These are phyloP conservation scores for Hypsizygus marmoreus DNA, from an alignment of 768 basidiomycete genomes.

Conservation along the genomic window DNA sequence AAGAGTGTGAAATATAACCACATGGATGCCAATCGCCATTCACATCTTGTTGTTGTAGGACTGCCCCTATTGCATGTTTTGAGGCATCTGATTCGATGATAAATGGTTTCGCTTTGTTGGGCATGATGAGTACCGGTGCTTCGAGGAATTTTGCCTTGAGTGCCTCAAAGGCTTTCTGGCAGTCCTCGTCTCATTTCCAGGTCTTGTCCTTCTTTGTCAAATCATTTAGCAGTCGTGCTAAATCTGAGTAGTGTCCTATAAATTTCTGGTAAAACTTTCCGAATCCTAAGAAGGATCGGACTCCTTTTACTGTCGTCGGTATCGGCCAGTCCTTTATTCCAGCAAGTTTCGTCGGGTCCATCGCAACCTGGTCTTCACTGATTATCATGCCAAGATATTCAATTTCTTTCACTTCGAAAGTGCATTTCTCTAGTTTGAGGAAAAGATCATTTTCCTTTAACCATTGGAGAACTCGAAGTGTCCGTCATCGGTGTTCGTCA, in stretches of 20 bases:
- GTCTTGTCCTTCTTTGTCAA: constrained; percentile 26
- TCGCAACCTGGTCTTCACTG: constrained; percentile 22
- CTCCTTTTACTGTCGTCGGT: constrained; percentile 29
- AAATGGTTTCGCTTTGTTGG: constrained; percentile 16
- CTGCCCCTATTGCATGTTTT: constrained; percentile 31
- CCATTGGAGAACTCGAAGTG: constrained; percentile 18
- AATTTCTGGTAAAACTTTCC: constrained; percentile 38
- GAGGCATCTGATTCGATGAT: constrained; percentile 32
- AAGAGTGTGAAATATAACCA: constrained; percentile 30
- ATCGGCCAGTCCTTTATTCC: constrained; percentile 40
- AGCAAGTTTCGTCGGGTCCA: constrained; percentile 40
- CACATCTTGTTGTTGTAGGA: constrained; percentile 30
- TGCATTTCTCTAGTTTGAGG: constrained; percentile 38
- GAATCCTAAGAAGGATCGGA: constrained; percentile 46
- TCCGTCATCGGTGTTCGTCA: constrained; percentile 19
- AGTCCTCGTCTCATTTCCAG: constrained; percentile 26
- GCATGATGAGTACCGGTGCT: constrained; percentile 26
- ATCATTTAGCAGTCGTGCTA: constrained; percentile 26
- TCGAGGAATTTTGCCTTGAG: constrained; percentile 27
- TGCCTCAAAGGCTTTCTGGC: constrained; percentile 24
- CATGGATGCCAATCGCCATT: constrained; percentile 32
- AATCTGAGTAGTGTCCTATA: constrained; percentile 29
- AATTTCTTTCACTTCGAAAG: constrained; percentile 21
- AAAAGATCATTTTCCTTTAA: constrained; percentile 29
- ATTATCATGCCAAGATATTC: constrained; percentile 38